Percentiles rank a stretch among this genome's conserved stretches.
phyloP scores from a whole-genome alignment of 768 basidiomycete species.

The Boletellus ananiceps region DNA sequence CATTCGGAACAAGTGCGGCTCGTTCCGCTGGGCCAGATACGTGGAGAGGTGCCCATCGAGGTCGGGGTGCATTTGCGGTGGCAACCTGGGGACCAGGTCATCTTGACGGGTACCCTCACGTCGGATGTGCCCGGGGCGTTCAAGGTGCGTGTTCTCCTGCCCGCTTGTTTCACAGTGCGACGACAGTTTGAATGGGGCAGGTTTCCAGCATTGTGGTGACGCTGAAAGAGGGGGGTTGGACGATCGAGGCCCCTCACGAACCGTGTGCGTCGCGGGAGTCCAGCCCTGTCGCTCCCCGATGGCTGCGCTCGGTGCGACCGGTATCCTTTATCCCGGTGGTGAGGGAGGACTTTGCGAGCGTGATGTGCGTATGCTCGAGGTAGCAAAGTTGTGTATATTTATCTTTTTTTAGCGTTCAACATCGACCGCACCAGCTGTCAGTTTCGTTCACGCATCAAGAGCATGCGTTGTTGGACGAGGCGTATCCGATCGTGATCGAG shows the following conservation, averaged over 20 bases:
- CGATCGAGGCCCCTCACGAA: constrained; percentile 55
- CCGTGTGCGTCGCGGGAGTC: constrained; percentile 37
- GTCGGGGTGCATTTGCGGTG: constrained; percentile 51
- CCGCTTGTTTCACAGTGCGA: background rate
- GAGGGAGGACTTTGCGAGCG: constrained; percentile 42
- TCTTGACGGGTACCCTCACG: constrained; percentile 58
- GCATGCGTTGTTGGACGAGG: constrained; percentile 79
- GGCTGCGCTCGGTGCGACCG: constrained; percentile 57
- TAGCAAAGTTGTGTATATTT: background rate
- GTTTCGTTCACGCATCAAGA: constrained; percentile 54
- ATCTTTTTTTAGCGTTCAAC: constrained; percentile 45
- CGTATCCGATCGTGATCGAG: constrained; percentile 66
- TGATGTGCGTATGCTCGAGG: constrained; percentile 39
- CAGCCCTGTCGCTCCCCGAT: constrained; percentile 34
- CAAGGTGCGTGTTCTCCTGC: constrained; percentile 40
- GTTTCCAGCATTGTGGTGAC: constrained; percentile 47
- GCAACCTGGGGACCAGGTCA: constrained; percentile 46
- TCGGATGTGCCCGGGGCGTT: constrained; percentile 48
- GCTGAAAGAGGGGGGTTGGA: constrained; percentile 64
- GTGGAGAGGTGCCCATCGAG: constrained; percentile 25
- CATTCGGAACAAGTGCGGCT: constrained; percentile 15
- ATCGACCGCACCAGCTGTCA: constrained; percentile 55
- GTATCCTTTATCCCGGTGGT: constrained; percentile 49
- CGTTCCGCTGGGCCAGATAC: constrained; percentile 47
- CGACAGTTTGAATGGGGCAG: constrained; percentile 12